Percentiles rank a stretch among this genome's conserved stretches.
phyloP scores from a whole-genome alignment of 2,329 filamentous ascomycete genomes.

The Penicillium sp. region DNA sequence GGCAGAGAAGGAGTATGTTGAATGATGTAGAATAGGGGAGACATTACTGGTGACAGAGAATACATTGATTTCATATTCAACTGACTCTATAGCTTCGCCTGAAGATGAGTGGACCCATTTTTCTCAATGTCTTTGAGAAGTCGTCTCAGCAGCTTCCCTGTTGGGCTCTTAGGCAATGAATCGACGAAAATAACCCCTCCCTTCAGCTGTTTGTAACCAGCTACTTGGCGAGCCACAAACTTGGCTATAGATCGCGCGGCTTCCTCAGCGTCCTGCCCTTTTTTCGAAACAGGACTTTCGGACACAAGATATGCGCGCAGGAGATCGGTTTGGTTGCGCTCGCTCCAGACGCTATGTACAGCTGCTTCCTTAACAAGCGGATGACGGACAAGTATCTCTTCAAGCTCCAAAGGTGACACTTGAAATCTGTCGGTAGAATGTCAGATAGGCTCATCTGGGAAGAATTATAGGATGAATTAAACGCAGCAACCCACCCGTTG shows the following conservation, averaged over 20 bases:
- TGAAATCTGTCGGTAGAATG: constrained; percentile 9
- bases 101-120: neutral
- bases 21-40: neutral
- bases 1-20: neutral
- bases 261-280: neutral
- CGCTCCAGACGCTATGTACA: constrained; percentile 37
- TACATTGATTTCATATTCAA: neutral
- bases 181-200: constrained; percentile 16
- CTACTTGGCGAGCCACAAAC: constrained; percentile 12
- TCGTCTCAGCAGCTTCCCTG: constrained; percentile 17
- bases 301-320: constrained; percentile 6
- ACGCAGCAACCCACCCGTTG: constrained; percentile 11
- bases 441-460: neutral
- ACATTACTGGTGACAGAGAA: neutral
- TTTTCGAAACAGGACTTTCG: neutral
- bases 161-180: constrained; percentile 18
- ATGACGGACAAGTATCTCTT: constrained; percentile 38
- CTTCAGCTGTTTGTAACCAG: constrained; percentile 19
- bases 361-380: constrained; percentile 39
- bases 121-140: neutral
- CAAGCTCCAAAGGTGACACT: constrained; percentile 42
- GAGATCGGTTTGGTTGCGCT: constrained; percentile 8
- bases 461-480: neutral
- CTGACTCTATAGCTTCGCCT: neutral
- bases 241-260: neutral